phyloP scores from a whole-genome alignment of 2,329 filamentous ascomycete genomes.

The Paecilomyces dactylethromorphus region DNA sequence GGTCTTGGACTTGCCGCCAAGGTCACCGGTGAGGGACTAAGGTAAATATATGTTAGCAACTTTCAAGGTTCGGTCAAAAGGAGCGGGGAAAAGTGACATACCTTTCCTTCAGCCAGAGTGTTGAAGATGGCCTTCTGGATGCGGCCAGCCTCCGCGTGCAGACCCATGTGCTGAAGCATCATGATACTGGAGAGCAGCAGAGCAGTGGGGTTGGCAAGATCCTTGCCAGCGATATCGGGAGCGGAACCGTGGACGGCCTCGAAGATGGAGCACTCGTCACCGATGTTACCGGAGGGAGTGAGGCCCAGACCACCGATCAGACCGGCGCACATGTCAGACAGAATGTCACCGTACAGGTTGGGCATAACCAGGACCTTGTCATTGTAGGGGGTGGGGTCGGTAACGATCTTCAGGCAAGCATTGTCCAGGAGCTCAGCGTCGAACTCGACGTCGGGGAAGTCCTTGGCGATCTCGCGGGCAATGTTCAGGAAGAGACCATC shows the following conservation, averaged over 20 bases:
- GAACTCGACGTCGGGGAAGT: conserved; percentile 93
- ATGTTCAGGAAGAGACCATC: conserved; percentile 95
- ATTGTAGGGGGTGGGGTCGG: conserved; percentile 93
- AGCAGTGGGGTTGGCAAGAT: conserved; percentile 92
- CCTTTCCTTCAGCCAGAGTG: conserved; percentile 92
- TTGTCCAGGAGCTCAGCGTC: conserved; percentile 98
- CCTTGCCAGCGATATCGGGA: conserved; percentile 93
- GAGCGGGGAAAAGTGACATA: conserved; percentile 25
- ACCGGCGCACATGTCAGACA: conserved; percentile 98
- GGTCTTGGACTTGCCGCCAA: conserved; percentile 95
- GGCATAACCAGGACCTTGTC: conserved; percentile 98
- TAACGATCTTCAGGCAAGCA: conserved; percentile 98
- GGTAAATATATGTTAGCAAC: conserved; percentile 9
- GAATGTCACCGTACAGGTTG: conserved; percentile 98
- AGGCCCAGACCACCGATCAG: conserved; percentile 96
- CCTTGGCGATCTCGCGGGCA: conserved; percentile 79
- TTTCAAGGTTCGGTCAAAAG: not conserved
- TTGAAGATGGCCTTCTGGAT: conserved; percentile 96
- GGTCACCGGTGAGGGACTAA: conserved; percentile 78
- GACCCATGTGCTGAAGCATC: conserved; percentile 98
- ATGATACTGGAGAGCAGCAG: conserved; percentile 94
- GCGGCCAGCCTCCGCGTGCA: conserved; percentile 72
- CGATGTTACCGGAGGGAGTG: conserved; percentile 96
- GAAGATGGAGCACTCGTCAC: conserved; percentile 98
- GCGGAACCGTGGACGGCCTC: conserved; percentile 98